Evolutionary conservation across 2,329 filamentous ascomycete species (phyloP).

Genomic region (Xylaria sp.): DNA sequence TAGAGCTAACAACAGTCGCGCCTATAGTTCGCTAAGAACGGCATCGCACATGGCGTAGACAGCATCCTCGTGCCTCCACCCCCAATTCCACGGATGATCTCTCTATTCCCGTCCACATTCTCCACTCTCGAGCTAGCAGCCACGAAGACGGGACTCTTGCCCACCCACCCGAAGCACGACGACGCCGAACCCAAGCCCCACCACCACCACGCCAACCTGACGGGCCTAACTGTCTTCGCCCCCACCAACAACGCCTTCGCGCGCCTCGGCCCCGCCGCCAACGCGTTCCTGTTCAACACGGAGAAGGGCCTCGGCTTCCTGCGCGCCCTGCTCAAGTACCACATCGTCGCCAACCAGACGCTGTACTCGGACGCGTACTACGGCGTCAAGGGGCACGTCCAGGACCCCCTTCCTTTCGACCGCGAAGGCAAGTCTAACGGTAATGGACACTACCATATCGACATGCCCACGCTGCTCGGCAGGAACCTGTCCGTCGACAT

Average conservation of each 20-base stretch:
- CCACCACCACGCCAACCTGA: constrained; percentile 56
- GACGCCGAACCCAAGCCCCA: constrained; percentile 33
- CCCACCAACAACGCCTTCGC: constrained; percentile 85
- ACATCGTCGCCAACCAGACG: constrained; percentile 51
- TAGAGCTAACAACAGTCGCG: constrained; percentile 12
- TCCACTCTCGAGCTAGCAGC: constrained; percentile 82
- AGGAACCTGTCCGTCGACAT: constrained; percentile 78
- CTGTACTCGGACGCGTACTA: constrained; percentile 85
- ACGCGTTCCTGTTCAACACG: constrained; percentile 87
- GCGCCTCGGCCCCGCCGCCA: constrained; percentile 76
- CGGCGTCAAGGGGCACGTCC: constrained; percentile 49
- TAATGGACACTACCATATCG: constrained; percentile 69
- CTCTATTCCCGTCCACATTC: constrained; percentile 79
- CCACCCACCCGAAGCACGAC: constrained; percentile 28
- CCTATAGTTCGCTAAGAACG: constrained; percentile 75
- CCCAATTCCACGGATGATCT: constrained; percentile 59
- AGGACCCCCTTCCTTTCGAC: constrained; percentile 24
- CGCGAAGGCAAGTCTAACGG: constrained; percentile 42
- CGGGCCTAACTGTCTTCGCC: constrained; percentile 82
- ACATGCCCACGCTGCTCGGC: constrained; percentile 77
- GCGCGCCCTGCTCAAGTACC: constrained; percentile 67
- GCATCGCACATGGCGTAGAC: constrained; percentile 82
- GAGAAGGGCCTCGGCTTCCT: constrained; percentile 79
- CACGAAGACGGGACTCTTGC: constrained; percentile 75
- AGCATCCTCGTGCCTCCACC: constrained; percentile 81